These are phyloP conservation scores for Vitis amurensis DNA, from an alignment of 164 flowering plant species.

Conservation along the genomic window DNA sequence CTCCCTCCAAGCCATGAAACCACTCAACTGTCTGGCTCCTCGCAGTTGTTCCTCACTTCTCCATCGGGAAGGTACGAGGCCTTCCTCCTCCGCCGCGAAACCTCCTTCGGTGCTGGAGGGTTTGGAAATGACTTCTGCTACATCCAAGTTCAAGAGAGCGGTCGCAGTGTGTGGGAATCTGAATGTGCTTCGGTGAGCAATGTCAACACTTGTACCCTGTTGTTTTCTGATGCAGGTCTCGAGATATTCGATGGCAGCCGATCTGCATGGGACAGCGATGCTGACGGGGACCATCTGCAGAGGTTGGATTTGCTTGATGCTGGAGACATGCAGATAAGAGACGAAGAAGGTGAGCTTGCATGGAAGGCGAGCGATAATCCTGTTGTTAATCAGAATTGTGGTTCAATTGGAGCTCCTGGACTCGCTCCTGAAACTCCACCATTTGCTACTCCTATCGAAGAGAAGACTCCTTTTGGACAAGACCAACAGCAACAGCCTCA, in stretches of 20 bases:
- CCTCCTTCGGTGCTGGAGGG: slow-evolving; percentile 37
- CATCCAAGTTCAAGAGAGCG: slow-evolving; percentile 35
- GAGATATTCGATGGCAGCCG: slow-evolving; percentile 44
- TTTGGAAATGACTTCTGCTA: slow-evolving; percentile 44
- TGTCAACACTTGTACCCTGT: slow-evolving; percentile 33
- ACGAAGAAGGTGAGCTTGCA: slow-evolving; percentile 29
- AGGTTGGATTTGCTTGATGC: slow-evolving; percentile 35
- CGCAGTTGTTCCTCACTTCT: slow-evolving; percentile 37
- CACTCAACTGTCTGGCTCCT: slow-evolving; percentile 15
- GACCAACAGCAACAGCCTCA: slow-evolving; percentile 3
- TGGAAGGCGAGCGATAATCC: slow-evolving; percentile 46
- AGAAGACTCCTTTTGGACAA: slow-evolving; percentile 29
- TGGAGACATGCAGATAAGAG: slow-evolving; percentile 44
- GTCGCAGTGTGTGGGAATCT: slow-evolving; percentile 40
- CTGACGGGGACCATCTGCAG: slow-evolving; percentile 30
- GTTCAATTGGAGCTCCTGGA: slow-evolving; percentile 39
- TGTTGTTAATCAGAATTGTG: slow-evolving; percentile 32
- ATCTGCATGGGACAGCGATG: slow-evolving; percentile 38
- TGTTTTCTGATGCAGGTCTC: slow-evolving; percentile 41
- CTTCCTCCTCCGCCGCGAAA: slow-evolving; percentile 31
- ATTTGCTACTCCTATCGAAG: slow-evolving; percentile 28
- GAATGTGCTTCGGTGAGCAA: slow-evolving; percentile 40
- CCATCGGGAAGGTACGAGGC: slow-evolving; percentile 40
- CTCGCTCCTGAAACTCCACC: slow-evolving; percentile 31
- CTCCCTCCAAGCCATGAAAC: slow-evolving; percentile 25